Evolutionary conservation across 2,329 filamentous ascomycete species (phyloP).

Genomic region (Beauveria medogensis): DNA sequence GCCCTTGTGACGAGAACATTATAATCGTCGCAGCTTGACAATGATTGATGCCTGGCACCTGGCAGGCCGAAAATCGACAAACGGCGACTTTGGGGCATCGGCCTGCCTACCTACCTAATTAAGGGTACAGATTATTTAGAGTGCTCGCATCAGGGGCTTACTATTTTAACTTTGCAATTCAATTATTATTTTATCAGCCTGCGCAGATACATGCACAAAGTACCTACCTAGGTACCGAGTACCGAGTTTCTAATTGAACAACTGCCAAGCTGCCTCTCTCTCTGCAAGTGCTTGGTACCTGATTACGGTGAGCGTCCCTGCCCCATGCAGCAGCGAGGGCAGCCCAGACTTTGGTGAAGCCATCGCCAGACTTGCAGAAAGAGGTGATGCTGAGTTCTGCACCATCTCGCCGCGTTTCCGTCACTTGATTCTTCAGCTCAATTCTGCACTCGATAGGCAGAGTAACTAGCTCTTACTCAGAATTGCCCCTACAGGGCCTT

Average conservation of each 20-base stretch:
- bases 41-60: slow-evolving; percentile 1
- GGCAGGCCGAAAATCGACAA: background rate
- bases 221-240: too few species aligned
- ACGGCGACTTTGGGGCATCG: background rate
- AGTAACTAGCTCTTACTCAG: background rate
- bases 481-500: background rate
- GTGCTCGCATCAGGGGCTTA: too few species aligned
- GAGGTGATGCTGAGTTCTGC: too few species aligned
- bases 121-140: too few species aligned
- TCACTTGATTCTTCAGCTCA: background rate
- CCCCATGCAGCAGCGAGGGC: too few species aligned
- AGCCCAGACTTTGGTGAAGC: background rate
- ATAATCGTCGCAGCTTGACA: background rate
- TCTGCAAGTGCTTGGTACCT: background rate
- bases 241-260: too few species aligned
- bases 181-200: too few species aligned
- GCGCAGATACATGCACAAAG: too few species aligned
- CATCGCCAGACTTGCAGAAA: background rate
- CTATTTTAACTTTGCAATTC: too few species aligned
- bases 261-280: too few species aligned
- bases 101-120: background rate
- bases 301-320: background rate
- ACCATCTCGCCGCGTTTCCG: background rate
- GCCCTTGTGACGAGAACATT: background rate
- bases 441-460: background rate